Base-by-base conservation (phyloP, 2,329 filamentous ascomycete genomes). In the Periconia sp. region DNA sequence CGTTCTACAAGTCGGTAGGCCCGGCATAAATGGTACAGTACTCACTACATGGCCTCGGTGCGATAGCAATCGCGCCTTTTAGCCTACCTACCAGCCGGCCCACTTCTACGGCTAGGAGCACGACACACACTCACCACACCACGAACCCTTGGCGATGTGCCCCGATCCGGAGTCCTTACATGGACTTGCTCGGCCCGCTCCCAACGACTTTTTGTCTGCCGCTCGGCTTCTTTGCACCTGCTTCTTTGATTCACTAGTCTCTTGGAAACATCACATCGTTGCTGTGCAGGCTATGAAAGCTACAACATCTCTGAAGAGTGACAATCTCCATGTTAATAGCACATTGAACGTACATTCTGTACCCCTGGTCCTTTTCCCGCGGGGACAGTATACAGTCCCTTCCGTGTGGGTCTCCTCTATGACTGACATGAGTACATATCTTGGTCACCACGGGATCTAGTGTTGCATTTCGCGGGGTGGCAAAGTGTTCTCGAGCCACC, bases 171-270 rank as follows among this genome's bases (percentile, higher is more conserved):
- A 17, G 40, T 35, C 35, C 43, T 33, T 41, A 48, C 15, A 27
- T 58, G 58, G 60, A 63, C 31, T 54, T 61, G 57, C 56, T 63
- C 57, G 57, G 59, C 19, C 54, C 48, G 46, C 30, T 52, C 45
- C 33, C 33, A 37, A 37, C 33, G 11, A 37, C 23, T 27, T 27
- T 27, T 37, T n/a, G 33, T 37, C 15, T 13, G 11, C 33, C 33
- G 33, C 33, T 37, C 33, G 33, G 33, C 33, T 27, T 27, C 23
- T 27, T 27, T 27, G 23, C 23, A 27, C 23, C 23, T 27, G 23
- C 23, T 27, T 27, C 23, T 27, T 27, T 27, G 23, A 27, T 27
- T 27, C 23, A 27, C 23, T 27, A 27, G 8, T 27, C 23, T 8
- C 5, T 27, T 27, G 23, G n/a, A 27, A 3, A 5, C 5, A 27